These are phyloP conservation scores for Favolaschia claudopus DNA, from an alignment of 768 basidiomycete species.

Conservation along the genomic window DNA sequence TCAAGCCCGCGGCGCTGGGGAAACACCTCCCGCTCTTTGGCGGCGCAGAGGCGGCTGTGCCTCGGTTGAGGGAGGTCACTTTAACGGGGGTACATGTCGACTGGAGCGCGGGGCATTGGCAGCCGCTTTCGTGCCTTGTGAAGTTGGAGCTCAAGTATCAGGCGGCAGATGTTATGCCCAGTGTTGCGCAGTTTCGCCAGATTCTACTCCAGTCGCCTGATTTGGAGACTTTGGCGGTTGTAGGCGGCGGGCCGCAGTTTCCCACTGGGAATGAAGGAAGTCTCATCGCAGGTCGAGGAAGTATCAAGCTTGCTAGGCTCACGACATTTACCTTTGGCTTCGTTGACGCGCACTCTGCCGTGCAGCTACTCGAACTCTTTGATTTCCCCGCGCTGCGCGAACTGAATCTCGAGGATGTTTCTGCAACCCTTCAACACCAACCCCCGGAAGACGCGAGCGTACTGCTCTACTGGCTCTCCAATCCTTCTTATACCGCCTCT, in stretches of 20 bases:
- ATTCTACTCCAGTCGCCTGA: constrained; percentile 52
- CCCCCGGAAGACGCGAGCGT: constrained; percentile 43
- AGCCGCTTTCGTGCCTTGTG: constrained; percentile 48
- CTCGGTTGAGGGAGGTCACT: constrained; percentile 48
- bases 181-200: constrained; percentile 50
- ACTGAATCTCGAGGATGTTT: constrained; percentile 56
- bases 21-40: constrained; percentile 55
- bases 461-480: constrained; percentile 44
- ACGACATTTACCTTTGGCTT: constrained; percentile 51
- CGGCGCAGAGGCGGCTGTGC: constrained; percentile 33
- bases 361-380: constrained; percentile 47
- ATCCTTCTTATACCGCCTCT: not conserved
- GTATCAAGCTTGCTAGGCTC: constrained; percentile 38
- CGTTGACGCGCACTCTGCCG: constrained; percentile 47
- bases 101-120: constrained; percentile 46
- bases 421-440: constrained; percentile 42
- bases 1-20: constrained; percentile 50
- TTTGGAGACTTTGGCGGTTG: constrained; percentile 52
- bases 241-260: constrained; percentile 61
- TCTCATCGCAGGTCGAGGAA: constrained; percentile 4
- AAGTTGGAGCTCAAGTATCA: constrained; percentile 64
- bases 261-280: constrained; percentile 4
- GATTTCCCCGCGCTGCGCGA: constrained; percentile 44
- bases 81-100: constrained; percentile 67
- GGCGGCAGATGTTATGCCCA: constrained; percentile 62